Base-by-base conservation (phyloP, 31 red algal genomes). In the Odonthalia washingtoniensis region DNA sequence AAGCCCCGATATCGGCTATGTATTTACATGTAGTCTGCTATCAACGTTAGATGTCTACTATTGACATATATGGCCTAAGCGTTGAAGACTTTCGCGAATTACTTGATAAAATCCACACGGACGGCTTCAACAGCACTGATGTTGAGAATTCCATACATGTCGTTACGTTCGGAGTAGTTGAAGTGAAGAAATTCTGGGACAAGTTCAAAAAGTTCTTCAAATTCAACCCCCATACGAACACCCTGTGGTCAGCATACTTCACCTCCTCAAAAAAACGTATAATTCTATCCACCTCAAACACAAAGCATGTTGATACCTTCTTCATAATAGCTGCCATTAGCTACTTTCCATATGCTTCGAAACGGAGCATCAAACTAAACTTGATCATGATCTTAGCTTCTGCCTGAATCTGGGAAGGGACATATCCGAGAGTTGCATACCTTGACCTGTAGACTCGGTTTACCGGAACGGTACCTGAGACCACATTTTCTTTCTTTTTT, bases 1-100 rank as follows among this genome's bases (percentile, higher is more conserved):
- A 99, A 99, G 2, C 87, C 85, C 21, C 92, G 91, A 69, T 94
- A 99, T 18, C 32, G 57, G 1, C 97, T 94, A 37, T 87, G 9
- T 28, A 34, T 57, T 0, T 90, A 94, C 94, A 91, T 89, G 18
- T 94, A 96, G 69, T 99, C 97, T 34, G 97, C 94, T 49, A 99
- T 96, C 35, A 99, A 57, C 0, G 36, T 61, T 21, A 99, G 83
- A 81, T 99, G 97, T 27, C 97, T 87, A 39, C 82, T 75, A 78
- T 99, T 93, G 0, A 99, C 97, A 74, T 93, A 89, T 78, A 96
- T 99, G 39, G 94, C 97, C 63, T 99, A 94, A 24, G 94, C 94
- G 21, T 80, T 81, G 43, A 99, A 99, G 17, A 99, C 88, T 49
- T 77, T 82, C 49, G 49, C 57, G 28, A 99, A 74, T 70, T 99